Evolutionary conservation across 23 red algal species (phyloP).

Genomic region (Gracilaria domingensis): DNA sequence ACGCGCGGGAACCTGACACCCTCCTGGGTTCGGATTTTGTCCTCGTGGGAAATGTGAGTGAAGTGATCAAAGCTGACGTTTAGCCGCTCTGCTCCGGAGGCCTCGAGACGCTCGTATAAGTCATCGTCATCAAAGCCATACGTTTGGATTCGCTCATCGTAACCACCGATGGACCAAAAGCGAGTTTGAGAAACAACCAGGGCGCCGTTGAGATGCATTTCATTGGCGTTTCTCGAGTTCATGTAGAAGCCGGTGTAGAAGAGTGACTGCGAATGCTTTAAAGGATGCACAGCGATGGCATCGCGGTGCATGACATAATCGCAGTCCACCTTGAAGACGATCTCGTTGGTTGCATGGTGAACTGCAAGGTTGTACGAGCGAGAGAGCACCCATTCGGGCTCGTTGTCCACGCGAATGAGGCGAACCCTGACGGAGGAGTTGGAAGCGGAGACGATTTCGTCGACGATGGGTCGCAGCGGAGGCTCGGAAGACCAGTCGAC

Average conservation of each 20-base stretch:
- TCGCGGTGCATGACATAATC: conserved; percentile 54
- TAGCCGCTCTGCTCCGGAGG: conserved; percentile 17
- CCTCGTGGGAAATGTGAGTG: conserved; percentile 60
- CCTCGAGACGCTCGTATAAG: conserved; percentile 75
- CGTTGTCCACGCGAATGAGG: conserved; percentile 79
- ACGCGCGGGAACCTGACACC: conserved; percentile 71
- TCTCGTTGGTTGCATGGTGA: conserved; percentile 31
- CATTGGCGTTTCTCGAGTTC: conserved; percentile 73
- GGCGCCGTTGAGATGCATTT: conserved; percentile 79
- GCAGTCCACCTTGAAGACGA: conserved; percentile 80
- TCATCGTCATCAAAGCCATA: conserved; percentile 88
- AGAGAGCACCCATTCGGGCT: conserved; percentile 78
- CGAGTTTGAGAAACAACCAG: conserved; percentile 44
- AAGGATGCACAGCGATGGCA: conserved; percentile 37
- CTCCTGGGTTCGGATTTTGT: conserved; percentile 53
- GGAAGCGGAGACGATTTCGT: not conserved
- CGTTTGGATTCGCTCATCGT: conserved; percentile 84
- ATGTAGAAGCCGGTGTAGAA: conserved; percentile 73
- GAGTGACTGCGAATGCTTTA: conserved; percentile 3
- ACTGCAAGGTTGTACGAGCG: conserved; percentile 87
- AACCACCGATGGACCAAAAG: conserved; percentile 75
- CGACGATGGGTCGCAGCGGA: conserved; percentile 40
- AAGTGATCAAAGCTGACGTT: conserved; percentile 63
- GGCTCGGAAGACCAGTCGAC: conserved; percentile 85
- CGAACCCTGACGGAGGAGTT: conserved; percentile 28